Base-by-base conservation (phyloP, 257 asterid genomes). In the Hygrophila difformis region DNA sequence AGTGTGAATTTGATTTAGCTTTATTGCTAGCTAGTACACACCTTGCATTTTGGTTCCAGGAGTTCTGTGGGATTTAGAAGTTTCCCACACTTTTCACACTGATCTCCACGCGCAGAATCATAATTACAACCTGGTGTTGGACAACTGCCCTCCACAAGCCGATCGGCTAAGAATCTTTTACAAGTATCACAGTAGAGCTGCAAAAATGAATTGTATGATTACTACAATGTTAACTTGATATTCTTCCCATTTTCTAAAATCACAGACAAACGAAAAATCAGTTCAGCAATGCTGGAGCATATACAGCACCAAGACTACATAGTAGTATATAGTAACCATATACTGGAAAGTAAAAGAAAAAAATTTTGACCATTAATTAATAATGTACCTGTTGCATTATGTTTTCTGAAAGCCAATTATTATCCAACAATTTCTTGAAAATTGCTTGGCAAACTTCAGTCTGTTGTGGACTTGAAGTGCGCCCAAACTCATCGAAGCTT, bases 31-130 rank as follows among this genome's bases (percentile, higher is more conserved):
- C n/a, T 5, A 26, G 4, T 12, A 23, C 65, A 12, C 24, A 81
- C 97, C 95, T 87, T 87, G 95, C 97, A 87, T 62, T 63, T 87
- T 33, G 97, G 97, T 6, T 84, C 74, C 56, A 76, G 26, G 13
- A 87, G 71, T 62, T 87, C 97, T 12, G 92, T 78, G 55, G 97
- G 95, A 66, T 87, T 80, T 50, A 87, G 66, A 51, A 87, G 88
- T 72, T 87, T 80, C 59, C 81, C 79, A 42, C 97, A 87, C 52
- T 72, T 80, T 56, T 83, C 97, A 52, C 97, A 87, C 67, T 87
- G 97, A 68, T 87, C 97, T 22, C 97, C 97, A 49, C 97, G 77
- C 12, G 97, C 97, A 47, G 97, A 78, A 60, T 73, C 93, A 55
- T 83, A 80, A 63, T 68, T 67, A 67, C 95, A 87, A 54, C 77